Percentiles rank a stretch among this genome's conserved stretches.
phyloP scores from a whole-genome alignment of 768 basidiomycete species.

The Trametes sanguinea region DNA sequence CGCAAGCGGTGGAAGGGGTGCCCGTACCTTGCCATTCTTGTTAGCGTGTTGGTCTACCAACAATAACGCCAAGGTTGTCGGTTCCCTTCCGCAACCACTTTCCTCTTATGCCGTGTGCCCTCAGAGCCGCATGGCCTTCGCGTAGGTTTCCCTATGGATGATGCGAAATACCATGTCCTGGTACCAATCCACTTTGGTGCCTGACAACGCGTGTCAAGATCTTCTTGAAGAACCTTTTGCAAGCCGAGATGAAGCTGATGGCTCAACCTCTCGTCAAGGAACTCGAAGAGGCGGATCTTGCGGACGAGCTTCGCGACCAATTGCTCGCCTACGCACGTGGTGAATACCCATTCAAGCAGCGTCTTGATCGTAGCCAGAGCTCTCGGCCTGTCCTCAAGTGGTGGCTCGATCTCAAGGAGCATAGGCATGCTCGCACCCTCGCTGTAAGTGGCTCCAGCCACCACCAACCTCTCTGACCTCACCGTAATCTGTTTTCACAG shows the following conservation, averaged over 20 bases:
- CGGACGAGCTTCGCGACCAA: neutral
- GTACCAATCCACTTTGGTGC: too few relatives aligned
- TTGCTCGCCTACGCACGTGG: slow-evolving; percentile 1
- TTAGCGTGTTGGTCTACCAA: too few relatives aligned
- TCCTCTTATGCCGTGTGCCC: too few relatives aligned
- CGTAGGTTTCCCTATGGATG: too few relatives aligned
- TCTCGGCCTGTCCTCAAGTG: slow-evolving; percentile 1
- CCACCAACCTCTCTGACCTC: too few relatives aligned
- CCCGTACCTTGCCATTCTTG: too few relatives aligned
- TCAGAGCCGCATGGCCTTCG: too few relatives aligned
- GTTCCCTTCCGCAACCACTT: too few relatives aligned
- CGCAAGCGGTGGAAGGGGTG: too few relatives aligned
- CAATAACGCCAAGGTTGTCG: too few relatives aligned
- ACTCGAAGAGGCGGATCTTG: neutral
- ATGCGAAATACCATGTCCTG: too few relatives aligned
- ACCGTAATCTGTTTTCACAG: slow-evolving; percentile 2
- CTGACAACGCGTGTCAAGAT: slow-evolving; percentile 2
- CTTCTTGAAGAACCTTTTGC: slow-evolving; percentile 3
- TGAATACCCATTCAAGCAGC: slow-evolving; percentile 5
- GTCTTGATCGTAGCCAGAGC: neutral
- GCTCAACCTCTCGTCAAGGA: slow-evolving; percentile 2
- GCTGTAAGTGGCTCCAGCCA: neutral
- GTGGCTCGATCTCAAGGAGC: neutral
- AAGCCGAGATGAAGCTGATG: neutral
- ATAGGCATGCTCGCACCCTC: neutral